Conservation (phyloP, 345 rosid species). For the Euclidium syriacum region DNA sequence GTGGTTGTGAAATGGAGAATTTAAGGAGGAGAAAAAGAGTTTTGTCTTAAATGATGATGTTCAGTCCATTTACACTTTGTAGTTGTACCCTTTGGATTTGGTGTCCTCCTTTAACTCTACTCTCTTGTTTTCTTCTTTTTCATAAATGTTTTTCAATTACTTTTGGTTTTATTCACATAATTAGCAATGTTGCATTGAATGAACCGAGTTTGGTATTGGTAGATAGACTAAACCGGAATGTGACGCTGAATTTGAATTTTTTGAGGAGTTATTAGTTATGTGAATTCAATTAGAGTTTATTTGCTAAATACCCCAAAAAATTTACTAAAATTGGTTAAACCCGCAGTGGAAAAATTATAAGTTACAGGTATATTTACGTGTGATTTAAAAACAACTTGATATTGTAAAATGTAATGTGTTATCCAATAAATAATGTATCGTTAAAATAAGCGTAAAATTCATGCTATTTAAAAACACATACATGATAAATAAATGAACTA, state of each 20-base stretch:
- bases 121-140: not conserved
- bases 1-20: slow-evolving; percentile 7
- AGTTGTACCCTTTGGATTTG: slow-evolving; percentile 17
- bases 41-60: slow-evolving; percentile 18
- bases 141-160: not conserved
- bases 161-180: slow-evolving; percentile 14
- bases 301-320: no score
- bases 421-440: no score
- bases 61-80: slow-evolving; percentile 8
- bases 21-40: not conserved
- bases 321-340: no score
- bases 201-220: slow-evolving; percentile 20
- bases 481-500: no score
- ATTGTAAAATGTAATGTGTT: no score
- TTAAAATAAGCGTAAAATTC: no score
- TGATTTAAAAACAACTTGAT: no score
- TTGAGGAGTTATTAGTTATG: slow-evolving; percentile 1
- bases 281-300: not conserved
- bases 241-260: slow-evolving; percentile 18
- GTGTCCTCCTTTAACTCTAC: not conserved
- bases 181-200: slow-evolving; percentile 20
- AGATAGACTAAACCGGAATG: slow-evolving; percentile 9
- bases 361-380: no score
- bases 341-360: no score
- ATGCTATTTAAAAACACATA: no score